phyloP scores from a whole-genome alignment of 2,329 filamentous ascomycete species.

The Scedosporium boydii region DNA sequence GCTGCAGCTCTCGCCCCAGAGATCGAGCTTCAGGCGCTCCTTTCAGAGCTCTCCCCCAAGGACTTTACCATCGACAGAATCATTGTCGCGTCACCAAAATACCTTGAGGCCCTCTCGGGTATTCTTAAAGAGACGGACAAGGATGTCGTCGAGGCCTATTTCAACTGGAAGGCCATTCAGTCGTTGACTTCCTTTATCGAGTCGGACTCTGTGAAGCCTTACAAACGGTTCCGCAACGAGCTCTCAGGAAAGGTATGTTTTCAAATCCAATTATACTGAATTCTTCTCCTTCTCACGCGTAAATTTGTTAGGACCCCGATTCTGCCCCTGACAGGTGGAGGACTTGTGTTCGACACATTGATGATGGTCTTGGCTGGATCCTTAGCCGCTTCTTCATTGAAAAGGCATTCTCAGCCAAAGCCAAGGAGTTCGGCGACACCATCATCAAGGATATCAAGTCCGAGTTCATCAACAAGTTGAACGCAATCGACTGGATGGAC shows the following conservation, averaged over 20 bases:
- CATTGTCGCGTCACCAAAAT: slow-evolving; percentile 50
- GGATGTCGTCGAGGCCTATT: slow-evolving; percentile 50
- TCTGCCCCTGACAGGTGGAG: slow-evolving; percentile 57
- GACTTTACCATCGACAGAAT: slow-evolving; percentile 40
- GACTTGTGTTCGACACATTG: slow-evolving; percentile 49
- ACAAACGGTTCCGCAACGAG: slow-evolving; percentile 49
- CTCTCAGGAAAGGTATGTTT: slow-evolving; percentile 37
- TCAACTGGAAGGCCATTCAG: slow-evolving; percentile 55
- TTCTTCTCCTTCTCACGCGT: neutral
- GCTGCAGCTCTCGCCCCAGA: slow-evolving; percentile 45
- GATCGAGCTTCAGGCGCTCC: slow-evolving; percentile 41
- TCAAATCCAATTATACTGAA: slow-evolving; percentile 13
- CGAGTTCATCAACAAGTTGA: slow-evolving; percentile 51
- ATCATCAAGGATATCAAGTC: slow-evolving; percentile 64
- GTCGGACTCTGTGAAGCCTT: slow-evolving; percentile 48
- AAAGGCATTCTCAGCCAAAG: slow-evolving; percentile 55
- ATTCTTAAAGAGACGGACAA: slow-evolving; percentile 44
- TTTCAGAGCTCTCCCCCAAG: slow-evolving; percentile 41
- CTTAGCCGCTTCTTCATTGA: slow-evolving; percentile 63
- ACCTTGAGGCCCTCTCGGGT: slow-evolving; percentile 46
- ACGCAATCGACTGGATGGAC: slow-evolving; percentile 55
- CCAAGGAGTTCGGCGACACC: slow-evolving; percentile 56
- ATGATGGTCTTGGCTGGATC: slow-evolving; percentile 55
- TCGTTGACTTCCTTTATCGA: slow-evolving; percentile 44
- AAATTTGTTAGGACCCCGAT: slow-evolving; percentile 39